These are phyloP conservation scores for Austroboletus eburneus DNA, from an alignment of 768 basidiomycete species.

Conservation along the genomic window DNA sequence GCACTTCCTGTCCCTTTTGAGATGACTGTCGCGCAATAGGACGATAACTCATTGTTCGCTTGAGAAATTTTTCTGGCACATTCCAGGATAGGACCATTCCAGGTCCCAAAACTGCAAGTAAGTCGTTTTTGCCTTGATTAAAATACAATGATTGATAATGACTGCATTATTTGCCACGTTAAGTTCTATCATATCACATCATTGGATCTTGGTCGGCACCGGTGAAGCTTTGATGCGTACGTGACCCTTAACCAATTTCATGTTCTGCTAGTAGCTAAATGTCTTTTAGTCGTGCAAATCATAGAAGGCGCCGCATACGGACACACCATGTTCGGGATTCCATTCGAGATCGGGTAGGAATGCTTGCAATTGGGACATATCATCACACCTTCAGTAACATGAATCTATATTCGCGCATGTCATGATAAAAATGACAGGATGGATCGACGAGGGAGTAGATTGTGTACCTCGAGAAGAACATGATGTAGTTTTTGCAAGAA, in stretches of 20 bases:
- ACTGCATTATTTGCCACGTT: no score
- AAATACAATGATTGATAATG: no score
- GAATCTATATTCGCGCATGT: slow-evolving; percentile 53
- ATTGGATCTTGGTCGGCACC: no score
- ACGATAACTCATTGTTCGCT: no score
- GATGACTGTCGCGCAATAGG: no score
- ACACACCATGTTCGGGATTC: slow-evolving; percentile 95
- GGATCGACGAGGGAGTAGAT: not conserved
- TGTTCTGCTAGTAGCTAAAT: slow-evolving; percentile 85
- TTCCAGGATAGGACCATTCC: no score
- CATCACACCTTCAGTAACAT: slow-evolving; percentile 91
- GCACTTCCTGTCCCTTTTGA: no score
- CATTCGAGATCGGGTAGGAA: slow-evolving; percentile 84
- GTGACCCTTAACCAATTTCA: slow-evolving; percentile 57
- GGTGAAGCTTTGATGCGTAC: no score
- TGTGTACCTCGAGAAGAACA: slow-evolving; percentile 81
- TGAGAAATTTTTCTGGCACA: no score
- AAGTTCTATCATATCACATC: no score
- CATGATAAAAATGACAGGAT: not conserved
- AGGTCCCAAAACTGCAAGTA: no score
- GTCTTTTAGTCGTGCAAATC: not conserved
- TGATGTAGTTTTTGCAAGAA: slow-evolving; percentile 83
- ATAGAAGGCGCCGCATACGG: slow-evolving; percentile 5
- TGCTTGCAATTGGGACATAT: slow-evolving; percentile 90
- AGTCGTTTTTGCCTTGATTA: no score